Evolutionary conservation across 257 asterid species (phyloP).

Genomic region (Galeopsis tetrahit): DNA sequence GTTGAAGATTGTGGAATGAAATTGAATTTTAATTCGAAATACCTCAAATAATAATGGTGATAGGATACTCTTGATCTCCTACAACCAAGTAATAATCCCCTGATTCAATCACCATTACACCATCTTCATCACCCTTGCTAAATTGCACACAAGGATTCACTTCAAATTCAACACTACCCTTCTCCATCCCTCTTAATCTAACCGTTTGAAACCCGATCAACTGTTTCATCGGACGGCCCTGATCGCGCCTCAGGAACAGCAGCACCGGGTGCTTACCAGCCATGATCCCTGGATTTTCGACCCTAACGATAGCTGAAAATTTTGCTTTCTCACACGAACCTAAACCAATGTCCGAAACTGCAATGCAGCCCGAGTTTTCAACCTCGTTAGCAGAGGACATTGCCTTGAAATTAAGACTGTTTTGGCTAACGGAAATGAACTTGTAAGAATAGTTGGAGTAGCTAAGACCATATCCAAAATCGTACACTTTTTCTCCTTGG

Average conservation of each 20-base stretch:
- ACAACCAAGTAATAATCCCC: constrained; percentile 53
- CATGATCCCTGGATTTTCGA: constrained; percentile 52
- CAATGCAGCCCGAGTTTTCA: background rate
- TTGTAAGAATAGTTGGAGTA: constrained; percentile 59
- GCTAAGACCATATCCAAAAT: constrained; percentile 77
- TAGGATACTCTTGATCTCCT: constrained; percentile 51
- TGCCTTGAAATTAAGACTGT: constrained; percentile 40
- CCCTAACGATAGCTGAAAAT: constrained; percentile 35
- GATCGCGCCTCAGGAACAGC: constrained; percentile 44
- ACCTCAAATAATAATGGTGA: constrained; percentile 34
- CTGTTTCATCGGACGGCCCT: constrained; percentile 45
- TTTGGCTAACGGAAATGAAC: constrained; percentile 41
- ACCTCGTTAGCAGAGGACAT: background rate
- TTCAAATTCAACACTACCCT: constrained; percentile 42
- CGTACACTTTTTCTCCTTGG: constrained; percentile 58
- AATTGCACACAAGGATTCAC: constrained; percentile 61
- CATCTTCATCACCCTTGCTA: constrained; percentile 52
- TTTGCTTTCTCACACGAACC: constrained; percentile 32
- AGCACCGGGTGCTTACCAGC: constrained; percentile 67
- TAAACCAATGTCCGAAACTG: constrained; percentile 27
- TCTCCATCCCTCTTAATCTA: constrained; percentile 44
- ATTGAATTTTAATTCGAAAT: too few species aligned
- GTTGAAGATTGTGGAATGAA: too few species aligned
- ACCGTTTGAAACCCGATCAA: constrained; percentile 61
- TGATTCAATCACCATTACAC: constrained; percentile 54